Base-by-base conservation (phyloP, 2,329 filamentous ascomycete genomes). In the Ascochyta lentis region DNA sequence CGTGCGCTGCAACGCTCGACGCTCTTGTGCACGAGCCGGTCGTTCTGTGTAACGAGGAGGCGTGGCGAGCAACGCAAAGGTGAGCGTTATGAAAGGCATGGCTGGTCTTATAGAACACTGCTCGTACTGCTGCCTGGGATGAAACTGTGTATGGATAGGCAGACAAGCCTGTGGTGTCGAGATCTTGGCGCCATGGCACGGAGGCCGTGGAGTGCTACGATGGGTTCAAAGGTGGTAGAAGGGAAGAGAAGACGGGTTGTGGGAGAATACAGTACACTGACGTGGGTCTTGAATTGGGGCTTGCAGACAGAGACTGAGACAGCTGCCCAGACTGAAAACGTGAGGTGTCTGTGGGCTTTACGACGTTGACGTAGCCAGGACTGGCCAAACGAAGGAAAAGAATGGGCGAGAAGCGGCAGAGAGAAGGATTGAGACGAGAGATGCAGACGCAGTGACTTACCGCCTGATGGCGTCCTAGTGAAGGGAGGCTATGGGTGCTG, bases 11-110 rank as follows among this genome's bases (percentile, higher is more conserved):
- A 47, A 60, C 50, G 56, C 54, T 31, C 29, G 10, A 10, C 10
- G 29, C 10, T 31, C 29, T 31, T 52, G 57, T 63, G 59, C 61
- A 60, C 60, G 57, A 66, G 64, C 61, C 45, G 49, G 43, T 54
- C 44, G 58, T 60, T 48, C 60, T 58, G 63, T 65, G 55, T 52
- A 19, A 51, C 53, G 24, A 47, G 19, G 29, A 23, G 34, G 15
- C 6, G 43, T 49, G 49, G 49, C 27, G 47, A 51, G 38, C 38
- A 48, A 38, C 10, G 31, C 16, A 12, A 27, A 29, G 37, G 33
- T 5, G 42, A 38, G 53, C 23, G 38, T 38, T 33, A 29, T 23
- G 51, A 15, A 47, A 29, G 41, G 42, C 15, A 42, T 45, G 35
- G 24, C 35, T 34, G 13, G 31, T 35, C 47, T 51, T 51, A 27